Evolutionary conservation across 208 protist species (phyloP), one percentile per base, ranked within the genome.

Genomic region (Trypanosoma theileri): DNA sequence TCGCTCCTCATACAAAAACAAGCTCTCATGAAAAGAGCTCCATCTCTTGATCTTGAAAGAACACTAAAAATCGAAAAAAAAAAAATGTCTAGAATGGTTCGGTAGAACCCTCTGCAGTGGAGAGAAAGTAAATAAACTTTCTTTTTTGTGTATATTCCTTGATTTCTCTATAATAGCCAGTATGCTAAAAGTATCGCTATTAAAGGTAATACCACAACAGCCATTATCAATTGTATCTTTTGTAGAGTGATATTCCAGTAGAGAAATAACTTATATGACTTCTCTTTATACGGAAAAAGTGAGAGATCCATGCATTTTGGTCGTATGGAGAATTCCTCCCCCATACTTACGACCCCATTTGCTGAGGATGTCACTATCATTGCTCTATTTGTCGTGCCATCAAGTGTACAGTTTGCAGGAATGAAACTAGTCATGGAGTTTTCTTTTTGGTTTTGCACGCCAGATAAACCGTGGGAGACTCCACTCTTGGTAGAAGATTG

Each of bases 231-330:
- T 35, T 42, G 31, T 41, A 26, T 40, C 8, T 10, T 59, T 14
- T 59, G 28, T n/a, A 40, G 10, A 26, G 14, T 50, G 14, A 4
- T 42, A 21, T 40, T 17, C 2, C 50, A 19, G 16, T 50, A 56
- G 14, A n/a, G 42, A 12, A 64, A 10, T 24, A 54, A 46, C 16
- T 41, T 21, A 3, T 45, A 57, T 44, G 26, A 41, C 44, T 19
- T 16, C 6, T 64, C 41, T 41, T 44, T 42, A 12, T 10, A 9
- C 17, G 61, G 63, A 46, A 76, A 76, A 46, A 76, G 57, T 13
- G 26, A 52, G 28, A 76, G 51, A 56, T 46, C 40, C 28, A 44
- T 28, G 24, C 48, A 55, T 42, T 76, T 76, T 59, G 59, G 22
- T 56, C 42, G 21, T 21, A 74, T 35, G 17, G 6, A 12, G n/a